Evolutionary conservation across 1,284 basidiomycete genomes (phyloP).

Genomic region (Sanghuangporus weigelae): DNA sequence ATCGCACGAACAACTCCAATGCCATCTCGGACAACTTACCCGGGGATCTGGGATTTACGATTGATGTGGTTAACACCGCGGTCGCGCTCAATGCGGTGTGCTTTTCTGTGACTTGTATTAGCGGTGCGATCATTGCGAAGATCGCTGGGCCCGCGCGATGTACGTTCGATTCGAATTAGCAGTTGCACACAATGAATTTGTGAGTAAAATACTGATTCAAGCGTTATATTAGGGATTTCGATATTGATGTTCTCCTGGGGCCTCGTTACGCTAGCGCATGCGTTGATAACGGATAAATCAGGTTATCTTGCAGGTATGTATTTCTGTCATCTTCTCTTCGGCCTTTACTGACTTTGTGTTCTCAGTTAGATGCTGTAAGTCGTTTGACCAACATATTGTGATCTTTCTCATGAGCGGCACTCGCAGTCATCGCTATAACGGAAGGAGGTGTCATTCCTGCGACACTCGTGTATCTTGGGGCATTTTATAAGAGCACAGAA

Average conservation of each 20-base stretch:
- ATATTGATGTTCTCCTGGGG: slow-evolving; percentile 36
- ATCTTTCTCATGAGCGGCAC: background rate
- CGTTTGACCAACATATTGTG: background rate
- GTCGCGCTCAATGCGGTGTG: slow-evolving; percentile 31
- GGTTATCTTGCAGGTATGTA: slow-evolving; percentile 30
- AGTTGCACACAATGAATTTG: background rate
- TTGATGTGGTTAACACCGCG: slow-evolving; percentile 33
- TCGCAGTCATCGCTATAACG: slow-evolving; percentile 32
- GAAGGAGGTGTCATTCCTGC: slow-evolving; percentile 37
- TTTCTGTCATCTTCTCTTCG: background rate
- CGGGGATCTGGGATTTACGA: slow-evolving; percentile 33
- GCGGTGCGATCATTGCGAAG: slow-evolving; percentile 34
- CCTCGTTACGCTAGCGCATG: slow-evolving; percentile 33
- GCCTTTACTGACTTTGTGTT: background rate
- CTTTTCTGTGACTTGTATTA: slow-evolving; percentile 31
- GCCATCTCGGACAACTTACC: slow-evolving; percentile 36
- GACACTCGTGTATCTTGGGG: slow-evolving; percentile 35
- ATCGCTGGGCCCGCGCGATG: slow-evolving; percentile 33
- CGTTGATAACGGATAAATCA: slow-evolving; percentile 29
- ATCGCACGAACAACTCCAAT: slow-evolving; percentile 35
- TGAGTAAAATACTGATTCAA: background rate
- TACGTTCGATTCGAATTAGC: slow-evolving; percentile 17
- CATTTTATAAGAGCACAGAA: slow-evolving; percentile 35
- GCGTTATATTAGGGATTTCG: slow-evolving; percentile 29
- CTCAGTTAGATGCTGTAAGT: background rate